Percentiles rank a stretch among this genome's conserved stretches.
phyloP scores from a whole-genome alignment of 208 protist species.

The Trypanosoma avium region DNA sequence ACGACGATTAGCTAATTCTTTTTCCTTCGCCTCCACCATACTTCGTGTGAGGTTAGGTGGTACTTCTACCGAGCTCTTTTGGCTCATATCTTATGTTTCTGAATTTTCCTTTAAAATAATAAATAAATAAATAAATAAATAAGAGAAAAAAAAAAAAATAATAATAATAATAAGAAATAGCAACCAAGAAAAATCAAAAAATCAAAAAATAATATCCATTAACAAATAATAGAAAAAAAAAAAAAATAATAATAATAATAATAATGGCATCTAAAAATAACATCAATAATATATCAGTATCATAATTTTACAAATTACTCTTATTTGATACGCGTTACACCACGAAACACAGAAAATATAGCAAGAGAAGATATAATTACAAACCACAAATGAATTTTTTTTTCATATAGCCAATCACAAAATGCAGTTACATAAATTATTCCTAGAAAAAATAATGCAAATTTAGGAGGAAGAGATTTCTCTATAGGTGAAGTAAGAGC shows the following conservation, averaged over 20 bases:
- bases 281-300: no score
- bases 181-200: background rate
- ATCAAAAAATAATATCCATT: background rate
- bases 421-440: background rate
- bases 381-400: background rate
- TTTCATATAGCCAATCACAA: conserved; percentile 2
- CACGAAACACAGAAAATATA: background rate
- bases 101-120: background rate
- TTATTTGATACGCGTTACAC: background rate
- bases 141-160: conserved; percentile 5
- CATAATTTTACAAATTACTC: background rate
- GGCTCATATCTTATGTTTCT: conserved; percentile 3
- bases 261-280: no score
- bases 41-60: conserved; percentile 47
- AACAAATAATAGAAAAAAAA: background rate
- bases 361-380: background rate
- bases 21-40: conserved; percentile 82
- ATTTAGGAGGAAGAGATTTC: background rate
- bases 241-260: background rate
- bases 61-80: background rate
- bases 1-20: conserved; percentile 50
- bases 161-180: background rate
- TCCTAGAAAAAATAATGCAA: background rate
- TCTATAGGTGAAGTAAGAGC: background rate
- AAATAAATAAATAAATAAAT: background rate